Percentiles rank a stretch among this genome's conserved stretches.
Evolutionary conservation across 805 yeast genomes (phyloP).

Genomic region (Cyberlindnera galapagoensis): DNA sequence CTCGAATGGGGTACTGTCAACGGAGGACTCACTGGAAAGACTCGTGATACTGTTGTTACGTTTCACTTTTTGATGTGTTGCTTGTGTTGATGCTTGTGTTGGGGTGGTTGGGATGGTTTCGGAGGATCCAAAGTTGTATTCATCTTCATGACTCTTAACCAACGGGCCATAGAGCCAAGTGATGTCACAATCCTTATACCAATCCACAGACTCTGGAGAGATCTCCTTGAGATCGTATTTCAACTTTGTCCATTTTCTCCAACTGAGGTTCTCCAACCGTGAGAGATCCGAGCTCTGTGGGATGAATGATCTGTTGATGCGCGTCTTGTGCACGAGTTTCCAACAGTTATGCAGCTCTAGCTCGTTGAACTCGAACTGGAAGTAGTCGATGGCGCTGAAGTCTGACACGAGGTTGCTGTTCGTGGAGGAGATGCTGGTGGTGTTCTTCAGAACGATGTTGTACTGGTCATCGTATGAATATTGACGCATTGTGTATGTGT

Average conservation of each 20-base stretch:
- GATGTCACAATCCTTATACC: conserved; percentile 93
- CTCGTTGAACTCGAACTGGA: conserved; percentile 30
- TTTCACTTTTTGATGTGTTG: conserved; percentile 1
- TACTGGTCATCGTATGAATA: conserved; percentile 23
- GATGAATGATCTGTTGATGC: conserved; percentile 22
- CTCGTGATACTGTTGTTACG: conserved; percentile 8
- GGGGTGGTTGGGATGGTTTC: background rate
- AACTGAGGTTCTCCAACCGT: conserved; percentile 74
- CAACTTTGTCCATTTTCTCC: conserved; percentile 95
- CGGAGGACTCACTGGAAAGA: conserved; percentile 5
- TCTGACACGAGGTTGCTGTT: conserved; percentile 7
- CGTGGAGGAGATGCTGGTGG: conserved; percentile 7
- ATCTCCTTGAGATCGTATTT: conserved; percentile 52
- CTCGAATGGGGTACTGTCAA: conserved; percentile 11
- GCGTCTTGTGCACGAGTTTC: conserved; percentile 31
- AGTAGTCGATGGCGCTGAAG: conserved; percentile 33
- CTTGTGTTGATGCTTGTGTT: background rate
- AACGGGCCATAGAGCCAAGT: conserved; percentile 94
- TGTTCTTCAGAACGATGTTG: conserved; percentile 14
- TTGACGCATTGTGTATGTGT: too few relatives aligned
- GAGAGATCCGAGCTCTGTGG: conserved; percentile 29
- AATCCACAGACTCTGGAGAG: conserved; percentile 79
- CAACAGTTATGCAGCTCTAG: conserved; percentile 34
- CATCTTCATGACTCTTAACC: conserved; percentile 8
- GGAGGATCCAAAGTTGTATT: conserved; percentile 10